Evolutionary conservation across 1,139 yeast genomes (phyloP).

Genomic region (Torulaspora pretoriensis): DNA sequence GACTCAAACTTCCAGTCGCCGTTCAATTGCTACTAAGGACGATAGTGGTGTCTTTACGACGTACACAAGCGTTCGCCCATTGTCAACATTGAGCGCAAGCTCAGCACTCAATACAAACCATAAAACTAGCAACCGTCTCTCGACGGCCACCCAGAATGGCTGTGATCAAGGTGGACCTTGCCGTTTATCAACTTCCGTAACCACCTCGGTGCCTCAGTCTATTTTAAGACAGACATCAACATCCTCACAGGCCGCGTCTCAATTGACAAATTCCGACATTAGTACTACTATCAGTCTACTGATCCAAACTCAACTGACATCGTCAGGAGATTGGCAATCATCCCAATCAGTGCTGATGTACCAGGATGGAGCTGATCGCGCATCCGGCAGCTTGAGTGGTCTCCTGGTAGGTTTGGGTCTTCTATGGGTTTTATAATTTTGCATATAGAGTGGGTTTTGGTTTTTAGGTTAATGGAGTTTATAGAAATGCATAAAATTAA

Average conservation of each 20-base stretch:
- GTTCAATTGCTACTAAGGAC: conserved; percentile 13
- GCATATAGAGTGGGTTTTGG: neutral
- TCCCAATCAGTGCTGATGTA: conserved; percentile 1
- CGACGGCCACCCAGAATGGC: neutral
- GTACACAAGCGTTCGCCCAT: conserved; percentile 7
- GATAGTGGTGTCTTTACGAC: conserved; percentile 8
- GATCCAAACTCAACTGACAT: conserved; percentile 6
- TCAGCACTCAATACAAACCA: neutral
- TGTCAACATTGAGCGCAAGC: neutral
- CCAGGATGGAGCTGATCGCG: conserved; percentile 6
- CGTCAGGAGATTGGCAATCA: conserved; percentile 1
- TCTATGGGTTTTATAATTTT: conserved; percentile 2
- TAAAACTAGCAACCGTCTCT: neutral
- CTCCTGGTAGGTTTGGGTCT: conserved; percentile 3
- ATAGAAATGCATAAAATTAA: conserved; percentile 3
- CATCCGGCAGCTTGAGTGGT: conserved; percentile 6
- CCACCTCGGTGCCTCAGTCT: neutral
- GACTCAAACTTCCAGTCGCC: too few species aligned
- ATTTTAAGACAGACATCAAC: neutral
- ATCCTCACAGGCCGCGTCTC: neutral
- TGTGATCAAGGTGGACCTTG: neutral
- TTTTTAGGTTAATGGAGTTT: conserved; percentile 4
- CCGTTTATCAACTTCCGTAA: neutral
- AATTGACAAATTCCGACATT: neutral
- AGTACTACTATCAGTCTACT: neutral